Conservation (phyloP, 2,329 filamentous ascomycete species). For the Fusarium sp. region DNA sequence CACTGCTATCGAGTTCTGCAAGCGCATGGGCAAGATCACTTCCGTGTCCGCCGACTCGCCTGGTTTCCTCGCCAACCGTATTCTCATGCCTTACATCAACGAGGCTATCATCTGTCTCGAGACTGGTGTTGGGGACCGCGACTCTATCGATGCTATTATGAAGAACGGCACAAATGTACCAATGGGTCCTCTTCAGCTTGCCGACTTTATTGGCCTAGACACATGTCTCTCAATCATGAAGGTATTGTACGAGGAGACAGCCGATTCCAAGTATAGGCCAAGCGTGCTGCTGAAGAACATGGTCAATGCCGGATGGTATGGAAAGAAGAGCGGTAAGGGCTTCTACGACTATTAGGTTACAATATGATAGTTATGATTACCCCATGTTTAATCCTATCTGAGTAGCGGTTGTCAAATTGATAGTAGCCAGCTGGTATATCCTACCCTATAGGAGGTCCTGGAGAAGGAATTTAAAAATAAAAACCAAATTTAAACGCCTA, state of each 20-base stretch:
- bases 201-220: constrained; percentile 97
- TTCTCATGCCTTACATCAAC: constrained; percentile 99
- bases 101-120: constrained; percentile 97
- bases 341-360: constrained; percentile 83
- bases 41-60: constrained; percentile 90
- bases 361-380: background rate
- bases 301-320: constrained; percentile 97
- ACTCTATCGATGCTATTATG: constrained; percentile 98
- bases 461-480: background rate
- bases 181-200: constrained; percentile 93
- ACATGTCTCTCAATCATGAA: constrained; percentile 98
- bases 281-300: constrained; percentile 90
- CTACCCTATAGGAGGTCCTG: background rate
- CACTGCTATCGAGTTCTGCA: constrained; percentile 86
- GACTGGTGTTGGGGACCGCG: constrained; percentile 87
- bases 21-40: constrained; percentile 91
- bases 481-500: background rate
- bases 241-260: constrained; percentile 89
- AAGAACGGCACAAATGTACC: constrained; percentile 99
- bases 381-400: background rate
- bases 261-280: constrained; percentile 95
- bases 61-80: constrained; percentile 95
- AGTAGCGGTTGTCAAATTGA: background rate
- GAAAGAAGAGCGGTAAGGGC: constrained; percentile 96
- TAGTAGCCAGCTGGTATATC: background rate